Conservation (phyloP, 2,329 filamentous ascomycete species). For the Gremmenia infestans region DNA sequence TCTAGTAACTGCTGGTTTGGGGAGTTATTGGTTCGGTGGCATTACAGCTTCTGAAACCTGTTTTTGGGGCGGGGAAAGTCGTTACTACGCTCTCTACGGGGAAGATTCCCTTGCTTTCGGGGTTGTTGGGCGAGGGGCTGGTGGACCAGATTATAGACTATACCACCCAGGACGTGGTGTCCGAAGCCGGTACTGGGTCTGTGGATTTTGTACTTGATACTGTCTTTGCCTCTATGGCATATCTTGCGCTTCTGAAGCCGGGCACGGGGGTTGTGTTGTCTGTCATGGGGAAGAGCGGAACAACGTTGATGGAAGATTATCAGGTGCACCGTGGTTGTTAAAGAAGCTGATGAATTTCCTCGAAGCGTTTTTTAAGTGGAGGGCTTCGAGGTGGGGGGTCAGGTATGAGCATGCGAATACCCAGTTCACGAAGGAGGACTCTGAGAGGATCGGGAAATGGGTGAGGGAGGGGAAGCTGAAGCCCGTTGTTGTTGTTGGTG, state of each 20-base stretch:
- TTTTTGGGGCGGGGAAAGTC: constrained; percentile 38
- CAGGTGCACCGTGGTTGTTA: constrained; percentile 22
- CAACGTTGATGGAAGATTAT: constrained; percentile 28
- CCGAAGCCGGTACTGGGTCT: constrained; percentile 27
- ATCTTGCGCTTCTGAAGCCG: constrained; percentile 33
- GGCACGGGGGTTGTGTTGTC: constrained; percentile 33
- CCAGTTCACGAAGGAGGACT: constrained; percentile 24
- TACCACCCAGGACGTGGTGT: constrained; percentile 27
- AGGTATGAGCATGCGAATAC: constrained; percentile 1
- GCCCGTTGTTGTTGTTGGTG: constrained; percentile 33
- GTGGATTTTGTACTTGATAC: constrained; percentile 40
- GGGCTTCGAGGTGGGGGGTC: constrained; percentile 6
- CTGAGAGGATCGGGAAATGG: constrained; percentile 25
- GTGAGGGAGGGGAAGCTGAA: constrained; percentile 28
- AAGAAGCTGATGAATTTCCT: constrained; percentile 27
- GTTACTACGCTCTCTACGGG: constrained; percentile 40
- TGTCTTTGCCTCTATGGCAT: constrained; percentile 32
- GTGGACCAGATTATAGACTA: constrained; percentile 38
- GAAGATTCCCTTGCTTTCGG: constrained; percentile 34
- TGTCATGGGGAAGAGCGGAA: constrained; percentile 33
- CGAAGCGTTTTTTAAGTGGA: constrained; percentile 17
- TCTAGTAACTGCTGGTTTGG: constrained; percentile 33
- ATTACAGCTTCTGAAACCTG: constrained; percentile 38
- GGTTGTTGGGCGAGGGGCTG: constrained; percentile 34
- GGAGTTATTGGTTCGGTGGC: constrained; percentile 32